Conservation (phyloP, 257 asterid species). For the Verbena officinalis region DNA sequence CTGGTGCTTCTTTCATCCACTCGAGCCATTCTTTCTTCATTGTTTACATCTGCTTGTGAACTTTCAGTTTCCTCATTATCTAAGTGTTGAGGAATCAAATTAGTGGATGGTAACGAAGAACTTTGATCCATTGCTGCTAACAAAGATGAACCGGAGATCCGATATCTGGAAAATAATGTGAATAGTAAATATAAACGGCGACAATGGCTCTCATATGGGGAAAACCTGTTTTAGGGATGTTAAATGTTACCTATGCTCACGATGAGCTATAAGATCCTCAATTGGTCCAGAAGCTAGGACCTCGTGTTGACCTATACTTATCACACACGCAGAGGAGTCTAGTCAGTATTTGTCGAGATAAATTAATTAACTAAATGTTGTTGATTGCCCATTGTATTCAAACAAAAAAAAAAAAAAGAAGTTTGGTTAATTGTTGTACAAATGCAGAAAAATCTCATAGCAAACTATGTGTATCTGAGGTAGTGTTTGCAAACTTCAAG, state of each 20-base stretch:
- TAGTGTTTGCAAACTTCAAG: no score
- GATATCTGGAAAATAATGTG: constrained; percentile 67
- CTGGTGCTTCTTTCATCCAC: constrained; percentile 75
- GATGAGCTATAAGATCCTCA: constrained; percentile 99
- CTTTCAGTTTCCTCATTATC: constrained; percentile 61
- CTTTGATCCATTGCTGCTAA: constrained; percentile 96
- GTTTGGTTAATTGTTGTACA: not conserved
- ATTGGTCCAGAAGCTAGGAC: constrained; percentile 98
- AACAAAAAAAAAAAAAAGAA: not conserved
- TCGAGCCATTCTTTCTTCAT: constrained; percentile 57
- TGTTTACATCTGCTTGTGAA: constrained; percentile 45
- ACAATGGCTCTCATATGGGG: constrained; percentile 18
- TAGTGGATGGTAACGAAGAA: constrained; percentile 58
- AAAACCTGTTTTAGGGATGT: constrained; percentile 18
- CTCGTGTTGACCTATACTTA: constrained; percentile 83
- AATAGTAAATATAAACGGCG: constrained; percentile 25
- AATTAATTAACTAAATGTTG: constrained; percentile 10
- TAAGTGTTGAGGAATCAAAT: constrained; percentile 47
- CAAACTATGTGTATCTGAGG: no score
- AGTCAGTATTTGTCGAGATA: constrained; percentile 17
- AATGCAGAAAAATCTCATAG: constrained; percentile 18
- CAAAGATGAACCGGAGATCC: constrained; percentile 95
- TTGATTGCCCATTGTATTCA: not conserved
- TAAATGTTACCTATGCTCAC: constrained; percentile 89
- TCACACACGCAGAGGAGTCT: constrained; percentile 16